Conservation (phyloP, 441 rosid species). For the Manihot esculenta region DNA sequence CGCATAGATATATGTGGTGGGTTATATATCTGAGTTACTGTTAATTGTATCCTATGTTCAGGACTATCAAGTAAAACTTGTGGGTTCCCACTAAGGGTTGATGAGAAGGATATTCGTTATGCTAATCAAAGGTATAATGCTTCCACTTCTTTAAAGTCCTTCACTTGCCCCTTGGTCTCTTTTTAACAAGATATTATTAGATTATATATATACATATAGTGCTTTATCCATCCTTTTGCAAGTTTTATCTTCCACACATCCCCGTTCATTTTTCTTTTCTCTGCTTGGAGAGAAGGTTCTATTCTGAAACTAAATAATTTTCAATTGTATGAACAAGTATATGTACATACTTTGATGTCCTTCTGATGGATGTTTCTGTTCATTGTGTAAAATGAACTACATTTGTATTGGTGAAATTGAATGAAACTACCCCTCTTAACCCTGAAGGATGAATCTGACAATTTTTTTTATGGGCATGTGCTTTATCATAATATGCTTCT, state of each 20-base stretch:
- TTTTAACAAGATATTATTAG: background rate
- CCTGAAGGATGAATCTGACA: background rate
- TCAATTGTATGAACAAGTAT: background rate
- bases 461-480: background rate
- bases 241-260: background rate
- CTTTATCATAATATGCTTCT: background rate
- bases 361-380: background rate
- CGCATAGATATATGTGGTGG: background rate
- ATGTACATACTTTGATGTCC: background rate
- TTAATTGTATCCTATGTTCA: constrained; percentile 32
- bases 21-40: background rate
- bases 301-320: background rate
- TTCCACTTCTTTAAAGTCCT: background rate
- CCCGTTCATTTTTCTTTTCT: background rate
- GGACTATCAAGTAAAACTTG: constrained; percentile 52
- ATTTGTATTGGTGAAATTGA: background rate
- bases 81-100: constrained; percentile 39
- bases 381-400: background rate
- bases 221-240: background rate
- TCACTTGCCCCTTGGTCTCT: background rate
- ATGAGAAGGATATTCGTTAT: constrained; percentile 31
- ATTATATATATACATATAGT: background rate
- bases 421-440: background rate
- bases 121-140: constrained; percentile 41
- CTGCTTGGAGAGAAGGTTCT: background rate